Percentiles rank a stretch among this genome's conserved stretches.
These are phyloP conservation scores for Neonectria faginata DNA, from an alignment of 2,329 filamentous ascomycete genomes.

Conservation along the genomic window DNA sequence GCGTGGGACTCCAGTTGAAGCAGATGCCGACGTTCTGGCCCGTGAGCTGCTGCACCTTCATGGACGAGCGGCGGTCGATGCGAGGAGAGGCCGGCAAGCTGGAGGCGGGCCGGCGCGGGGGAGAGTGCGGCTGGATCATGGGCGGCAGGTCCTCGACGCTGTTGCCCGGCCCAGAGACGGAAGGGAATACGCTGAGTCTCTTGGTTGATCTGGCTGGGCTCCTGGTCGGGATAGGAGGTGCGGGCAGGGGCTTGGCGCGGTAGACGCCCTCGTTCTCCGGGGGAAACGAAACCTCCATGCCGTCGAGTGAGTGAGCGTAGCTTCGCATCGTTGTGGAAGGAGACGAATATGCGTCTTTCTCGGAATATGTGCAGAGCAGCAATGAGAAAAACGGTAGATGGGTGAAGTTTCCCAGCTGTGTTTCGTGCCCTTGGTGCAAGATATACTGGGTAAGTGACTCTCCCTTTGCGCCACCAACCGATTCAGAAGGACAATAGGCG, in stretches of 20 bases:
- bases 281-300: conserved; percentile 36
- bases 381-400: neutral
- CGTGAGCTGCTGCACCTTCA: conserved; percentile 57
- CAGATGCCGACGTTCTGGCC: conserved; percentile 53
- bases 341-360: conserved; percentile 8
- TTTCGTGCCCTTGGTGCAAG: conserved; percentile 26
- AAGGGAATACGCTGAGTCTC: conserved; percentile 37
- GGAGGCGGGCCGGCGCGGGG: conserved; percentile 35
- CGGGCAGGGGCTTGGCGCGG: conserved; percentile 36
- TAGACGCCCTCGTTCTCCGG: conserved; percentile 42
- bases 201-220: conserved; percentile 19
- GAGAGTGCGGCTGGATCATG: conserved; percentile 23
- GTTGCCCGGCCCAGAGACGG: conserved; percentile 36
- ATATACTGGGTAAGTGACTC: conserved; percentile 28
- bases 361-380: neutral
- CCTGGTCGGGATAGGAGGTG: conserved; percentile 29
- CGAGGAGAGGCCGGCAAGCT: conserved; percentile 35
- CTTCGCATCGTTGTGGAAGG: conserved; percentile 30
- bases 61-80: conserved; percentile 46
- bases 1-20: conserved; percentile 32
- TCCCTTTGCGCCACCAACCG: conserved; percentile 26
- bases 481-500: conserved; percentile 26
- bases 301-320: conserved; percentile 31
- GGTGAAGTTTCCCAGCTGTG: conserved; percentile 17
- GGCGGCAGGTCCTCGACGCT: conserved; percentile 33